phyloP scores from a whole-genome alignment of 179 eudicot genomes.

The Carnegiea gigantea region DNA sequence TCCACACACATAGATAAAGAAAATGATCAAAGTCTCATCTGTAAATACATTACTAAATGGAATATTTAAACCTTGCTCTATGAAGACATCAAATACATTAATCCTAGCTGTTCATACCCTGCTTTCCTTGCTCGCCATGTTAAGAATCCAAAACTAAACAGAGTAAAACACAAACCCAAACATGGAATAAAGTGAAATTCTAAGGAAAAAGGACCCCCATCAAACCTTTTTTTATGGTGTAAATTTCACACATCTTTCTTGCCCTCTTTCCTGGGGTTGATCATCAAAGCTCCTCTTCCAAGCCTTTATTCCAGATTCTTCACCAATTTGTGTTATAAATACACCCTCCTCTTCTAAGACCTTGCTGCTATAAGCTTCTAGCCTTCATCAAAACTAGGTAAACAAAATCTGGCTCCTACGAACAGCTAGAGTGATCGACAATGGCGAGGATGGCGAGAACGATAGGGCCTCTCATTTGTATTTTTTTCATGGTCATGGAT shows the following conservation, averaged over 20 bases:
- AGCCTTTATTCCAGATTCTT: conserved; percentile 27
- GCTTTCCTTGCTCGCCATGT: conserved; percentile 61
- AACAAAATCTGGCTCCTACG: too few species aligned
- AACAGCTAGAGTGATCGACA: neutral
- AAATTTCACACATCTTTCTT: conserved; percentile 27
- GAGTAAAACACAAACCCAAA: conserved; percentile 7
- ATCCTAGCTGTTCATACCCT: conserved; percentile 37
- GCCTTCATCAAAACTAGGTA: neutral
- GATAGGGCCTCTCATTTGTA: conserved; percentile 47
- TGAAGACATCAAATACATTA: neutral
- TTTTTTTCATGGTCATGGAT: conserved; percentile 60
- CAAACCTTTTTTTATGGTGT: conserved; percentile 24
- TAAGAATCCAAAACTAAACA: conserved; percentile 48
- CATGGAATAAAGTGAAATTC: conserved; percentile 37
- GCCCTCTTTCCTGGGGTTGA: conserved; percentile 10
- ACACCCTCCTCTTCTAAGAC: conserved; percentile 5
- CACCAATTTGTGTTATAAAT: conserved; percentile 23
- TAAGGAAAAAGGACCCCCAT: conserved; percentile 31
- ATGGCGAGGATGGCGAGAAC: conserved; percentile 38
- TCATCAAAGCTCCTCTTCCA: conserved; percentile 12
- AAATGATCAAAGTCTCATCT: too few species aligned
- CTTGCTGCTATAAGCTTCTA: neutral
- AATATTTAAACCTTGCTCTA: neutral
- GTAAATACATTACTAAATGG: neutral
- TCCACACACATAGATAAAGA: too few species aligned